Evolutionary conservation across 306 rosid genomes (phyloP).

Genomic region (Hippophae rhamnoides): DNA sequence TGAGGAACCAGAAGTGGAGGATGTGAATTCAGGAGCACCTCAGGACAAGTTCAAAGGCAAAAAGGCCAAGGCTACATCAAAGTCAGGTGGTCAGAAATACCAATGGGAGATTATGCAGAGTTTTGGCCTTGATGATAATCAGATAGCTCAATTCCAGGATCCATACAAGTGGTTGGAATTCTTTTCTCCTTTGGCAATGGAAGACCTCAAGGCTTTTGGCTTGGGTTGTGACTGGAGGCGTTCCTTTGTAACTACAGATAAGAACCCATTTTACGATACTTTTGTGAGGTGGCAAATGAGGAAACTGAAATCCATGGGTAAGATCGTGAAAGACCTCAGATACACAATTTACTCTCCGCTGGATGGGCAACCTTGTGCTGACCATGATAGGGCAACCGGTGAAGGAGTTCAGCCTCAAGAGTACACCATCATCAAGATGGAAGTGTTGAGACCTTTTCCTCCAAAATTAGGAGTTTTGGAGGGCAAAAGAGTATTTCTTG

Average conservation of each 20-base stretch:
- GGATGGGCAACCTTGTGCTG: conserved; percentile 98
- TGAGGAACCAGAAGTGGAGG: conserved; percentile 27
- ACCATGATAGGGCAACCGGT: conserved; percentile 90
- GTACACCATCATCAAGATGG: conserved; percentile 86
- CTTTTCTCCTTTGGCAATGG: conserved; percentile 82
- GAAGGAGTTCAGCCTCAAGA: conserved; percentile 98
- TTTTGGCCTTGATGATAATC: conserved; percentile 65
- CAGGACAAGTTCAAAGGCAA: conserved; percentile 77
- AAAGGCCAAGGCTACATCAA: conserved; percentile 71
- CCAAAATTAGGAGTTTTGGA: conserved; percentile 51
- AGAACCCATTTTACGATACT: conserved; percentile 66
- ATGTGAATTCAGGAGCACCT: conserved; percentile 26
- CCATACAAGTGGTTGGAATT: conserved; percentile 77
- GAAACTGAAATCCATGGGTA: conserved; percentile 72
- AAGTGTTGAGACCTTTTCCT: conserved; percentile 60
- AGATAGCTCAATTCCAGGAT: conserved; percentile 63
- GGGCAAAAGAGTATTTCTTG: conserved; percentile 69
- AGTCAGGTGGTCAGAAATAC: conserved; percentile 56
- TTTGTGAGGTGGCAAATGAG: conserved; percentile 95
- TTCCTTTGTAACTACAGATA: conserved; percentile 70
- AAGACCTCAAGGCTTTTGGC: conserved; percentile 89
- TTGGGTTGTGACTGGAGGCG: conserved; percentile 95
- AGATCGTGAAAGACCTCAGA: conserved; percentile 87
- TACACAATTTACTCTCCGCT: conserved; percentile 69
- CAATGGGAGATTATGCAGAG: conserved; percentile 97